phyloP scores from a whole-genome alignment of 2,329 filamentous ascomycete genomes.

The Thelonectria olida region DNA sequence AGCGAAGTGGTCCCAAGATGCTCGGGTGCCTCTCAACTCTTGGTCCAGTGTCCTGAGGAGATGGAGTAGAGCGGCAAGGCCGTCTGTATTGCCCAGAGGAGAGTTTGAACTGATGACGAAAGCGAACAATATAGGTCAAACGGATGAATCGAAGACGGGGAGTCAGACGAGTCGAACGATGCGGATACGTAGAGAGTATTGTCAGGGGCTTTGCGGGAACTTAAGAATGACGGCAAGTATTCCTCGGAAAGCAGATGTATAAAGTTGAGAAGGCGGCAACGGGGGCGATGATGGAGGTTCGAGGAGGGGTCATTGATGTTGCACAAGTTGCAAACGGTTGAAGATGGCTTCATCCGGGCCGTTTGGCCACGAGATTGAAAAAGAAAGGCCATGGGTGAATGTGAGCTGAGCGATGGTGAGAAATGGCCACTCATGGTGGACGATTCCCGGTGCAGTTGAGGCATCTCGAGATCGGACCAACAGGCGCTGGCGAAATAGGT shows the following conservation, averaged over 20 bases:
- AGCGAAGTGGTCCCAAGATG: too few relatives aligned
- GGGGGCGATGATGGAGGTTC: not conserved
- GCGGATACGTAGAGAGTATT: too few relatives aligned
- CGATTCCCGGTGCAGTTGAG: not conserved
- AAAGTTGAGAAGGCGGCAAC: not conserved
- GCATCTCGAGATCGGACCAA: not conserved
- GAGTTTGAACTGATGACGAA: too few relatives aligned
- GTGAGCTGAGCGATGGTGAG: not conserved
- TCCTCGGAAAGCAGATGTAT: not conserved
- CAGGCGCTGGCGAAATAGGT: not conserved
- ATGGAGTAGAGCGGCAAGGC: too few relatives aligned
- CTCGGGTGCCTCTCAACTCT: too few relatives aligned
- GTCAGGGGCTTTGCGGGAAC: too few relatives aligned
- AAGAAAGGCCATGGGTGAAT: not conserved
- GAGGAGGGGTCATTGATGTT: not conserved
- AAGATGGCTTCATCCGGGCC: not conserved
- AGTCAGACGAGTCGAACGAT: too few relatives aligned
- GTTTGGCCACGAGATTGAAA: not conserved
- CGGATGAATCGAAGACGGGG: too few relatives aligned
- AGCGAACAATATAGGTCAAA: too few relatives aligned
- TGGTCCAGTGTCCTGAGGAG: too few relatives aligned
- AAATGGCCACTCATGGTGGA: not conserved
- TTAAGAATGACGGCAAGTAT: not conserved
- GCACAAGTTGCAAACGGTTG: not conserved
- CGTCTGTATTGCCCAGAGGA: too few relatives aligned